Conservation (phyloP, 768 basidiomycete species). For the Rhodocollybia butyracea region DNA sequence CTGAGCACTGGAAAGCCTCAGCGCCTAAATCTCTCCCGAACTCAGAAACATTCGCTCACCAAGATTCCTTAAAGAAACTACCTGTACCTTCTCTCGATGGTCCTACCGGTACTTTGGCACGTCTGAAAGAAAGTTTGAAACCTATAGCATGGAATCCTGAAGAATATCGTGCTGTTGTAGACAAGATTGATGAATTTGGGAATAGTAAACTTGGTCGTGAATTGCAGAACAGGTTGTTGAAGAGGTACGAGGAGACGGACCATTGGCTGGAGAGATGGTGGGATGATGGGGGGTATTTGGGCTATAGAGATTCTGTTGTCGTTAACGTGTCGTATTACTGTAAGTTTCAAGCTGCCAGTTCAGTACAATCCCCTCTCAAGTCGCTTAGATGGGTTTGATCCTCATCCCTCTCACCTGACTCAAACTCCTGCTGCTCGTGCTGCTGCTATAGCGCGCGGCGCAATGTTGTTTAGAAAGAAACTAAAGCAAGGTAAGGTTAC, state of each 20-base stretch:
- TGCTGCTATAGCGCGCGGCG: constrained; percentile 64
- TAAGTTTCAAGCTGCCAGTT: constrained; percentile 27
- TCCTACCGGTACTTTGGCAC: constrained; percentile 65
- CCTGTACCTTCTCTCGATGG: constrained; percentile 70
- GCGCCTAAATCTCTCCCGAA: constrained; percentile 56
- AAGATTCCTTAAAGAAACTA: constrained; percentile 61
- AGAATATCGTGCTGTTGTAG: constrained; percentile 51
- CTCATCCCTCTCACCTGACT: constrained; percentile 57
- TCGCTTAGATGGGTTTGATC: constrained; percentile 76
- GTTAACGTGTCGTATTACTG: constrained; percentile 96
- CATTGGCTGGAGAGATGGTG: constrained; percentile 97
- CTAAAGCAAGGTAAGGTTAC: constrained; percentile 63
- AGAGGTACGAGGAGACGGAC: constrained; percentile 47
- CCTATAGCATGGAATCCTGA: constrained; percentile 67
- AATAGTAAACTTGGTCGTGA: constrained; percentile 40
- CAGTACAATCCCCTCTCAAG: neutral
- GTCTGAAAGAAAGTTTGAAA: constrained; percentile 65
- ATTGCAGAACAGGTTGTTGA: constrained; percentile 64
- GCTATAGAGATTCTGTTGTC: constrained; percentile 85
- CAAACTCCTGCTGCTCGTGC: constrained; percentile 63
- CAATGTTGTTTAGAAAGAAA: constrained; percentile 70
- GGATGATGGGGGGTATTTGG: constrained; percentile 82
- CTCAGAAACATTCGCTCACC: constrained; percentile 63
- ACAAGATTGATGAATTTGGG: constrained; percentile 69
- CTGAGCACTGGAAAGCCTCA: constrained; percentile 61